Percentiles rank a stretch among this genome's conserved stretches.
phyloP scores from a whole-genome alignment of 805 yeast species.

The Candida chilensis region DNA sequence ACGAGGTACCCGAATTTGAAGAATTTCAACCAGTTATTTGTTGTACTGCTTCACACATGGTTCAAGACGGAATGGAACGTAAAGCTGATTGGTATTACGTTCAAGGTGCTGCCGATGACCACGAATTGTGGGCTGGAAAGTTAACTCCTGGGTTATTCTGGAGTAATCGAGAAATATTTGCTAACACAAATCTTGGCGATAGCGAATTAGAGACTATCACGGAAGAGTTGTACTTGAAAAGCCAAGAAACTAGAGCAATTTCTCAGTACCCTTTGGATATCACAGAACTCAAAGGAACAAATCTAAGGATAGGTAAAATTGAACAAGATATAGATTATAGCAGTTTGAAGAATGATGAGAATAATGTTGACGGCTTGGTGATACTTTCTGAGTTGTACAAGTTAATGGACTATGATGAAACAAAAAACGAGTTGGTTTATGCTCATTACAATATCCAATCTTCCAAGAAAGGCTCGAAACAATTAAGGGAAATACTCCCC shows the following conservation, averaged over 20 bases:
- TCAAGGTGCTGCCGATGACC: conserved; percentile 95
- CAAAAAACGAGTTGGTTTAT: conserved; percentile 1
- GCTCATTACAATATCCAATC: conserved; percentile 12
- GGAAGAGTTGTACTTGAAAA: background rate
- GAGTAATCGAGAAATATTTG: conserved; percentile 24
- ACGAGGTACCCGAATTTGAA: conserved; percentile 18
- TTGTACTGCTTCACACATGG: conserved; percentile 55
- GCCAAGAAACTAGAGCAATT: conserved; percentile 6
- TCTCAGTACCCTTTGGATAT: conserved; percentile 6
- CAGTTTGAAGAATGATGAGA: conserved; percentile 4
- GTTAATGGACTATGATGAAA: background rate
- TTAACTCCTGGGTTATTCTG: conserved; percentile 52
- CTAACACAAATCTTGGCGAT: conserved; percentile 15
- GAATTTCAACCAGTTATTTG: conserved; percentile 34
- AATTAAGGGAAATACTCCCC: conserved; percentile 39
- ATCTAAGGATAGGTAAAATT: background rate
- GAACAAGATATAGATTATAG: background rate
- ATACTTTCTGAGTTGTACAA: conserved; percentile 3
- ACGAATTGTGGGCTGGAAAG: conserved; percentile 70
- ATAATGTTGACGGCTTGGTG: conserved; percentile 5
- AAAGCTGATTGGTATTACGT: conserved; percentile 38
- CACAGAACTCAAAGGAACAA: conserved; percentile 1
- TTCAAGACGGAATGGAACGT: conserved; percentile 47
- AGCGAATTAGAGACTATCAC: conserved; percentile 11
- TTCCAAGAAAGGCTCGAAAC: conserved; percentile 61